Evolutionary conservation across 2,329 filamentous ascomycete species (phyloP).

Genomic region (Penicillium sp.): DNA sequence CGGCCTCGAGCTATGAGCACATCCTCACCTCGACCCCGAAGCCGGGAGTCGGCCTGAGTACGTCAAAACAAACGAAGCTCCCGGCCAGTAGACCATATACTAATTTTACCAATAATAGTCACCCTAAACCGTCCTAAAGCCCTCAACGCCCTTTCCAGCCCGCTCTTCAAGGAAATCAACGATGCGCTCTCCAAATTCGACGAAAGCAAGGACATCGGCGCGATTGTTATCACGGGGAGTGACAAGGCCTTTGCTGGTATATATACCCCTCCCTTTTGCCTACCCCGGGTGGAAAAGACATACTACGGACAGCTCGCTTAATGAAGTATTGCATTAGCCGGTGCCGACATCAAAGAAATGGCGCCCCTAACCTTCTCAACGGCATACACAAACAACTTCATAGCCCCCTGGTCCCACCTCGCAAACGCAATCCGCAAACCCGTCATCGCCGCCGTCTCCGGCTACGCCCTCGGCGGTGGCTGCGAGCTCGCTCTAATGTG

Average conservation of each 20-base stretch:
- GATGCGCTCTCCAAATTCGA: constrained; percentile 74
- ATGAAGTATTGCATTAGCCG: constrained; percentile 57
- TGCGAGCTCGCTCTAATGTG: constrained; percentile 98
- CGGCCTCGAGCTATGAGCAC: constrained; percentile 69
- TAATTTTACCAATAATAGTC: constrained; percentile 60
- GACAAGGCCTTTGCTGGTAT: constrained; percentile 80
- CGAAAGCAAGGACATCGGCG: constrained; percentile 69
- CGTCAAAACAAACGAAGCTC: constrained; percentile 22
- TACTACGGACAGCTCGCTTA: constrained; percentile 1
- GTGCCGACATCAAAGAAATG: constrained; percentile 99
- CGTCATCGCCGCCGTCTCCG: constrained; percentile 90
- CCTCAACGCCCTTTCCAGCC: constrained; percentile 89
- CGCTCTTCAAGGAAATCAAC: constrained; percentile 89
- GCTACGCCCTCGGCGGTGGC: constrained; percentile 91
- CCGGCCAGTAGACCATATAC: neutral
- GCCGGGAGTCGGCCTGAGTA: constrained; percentile 90
- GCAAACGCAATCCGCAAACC: constrained; percentile 88
- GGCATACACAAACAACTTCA: constrained; percentile 90
- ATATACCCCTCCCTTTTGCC: neutral
- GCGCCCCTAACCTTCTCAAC: constrained; percentile 84
- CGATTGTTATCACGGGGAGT: constrained; percentile 86
- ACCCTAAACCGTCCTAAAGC: constrained; percentile 94
- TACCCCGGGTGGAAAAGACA: no score
- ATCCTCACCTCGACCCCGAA: constrained; percentile 81
- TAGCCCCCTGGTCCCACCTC: constrained; percentile 90